Percentiles rank a stretch among this genome's conserved stretches.
phyloP scores from a whole-genome alignment of 73 alveolate genomes.

The Tetrahymena malaccensis region DNA sequence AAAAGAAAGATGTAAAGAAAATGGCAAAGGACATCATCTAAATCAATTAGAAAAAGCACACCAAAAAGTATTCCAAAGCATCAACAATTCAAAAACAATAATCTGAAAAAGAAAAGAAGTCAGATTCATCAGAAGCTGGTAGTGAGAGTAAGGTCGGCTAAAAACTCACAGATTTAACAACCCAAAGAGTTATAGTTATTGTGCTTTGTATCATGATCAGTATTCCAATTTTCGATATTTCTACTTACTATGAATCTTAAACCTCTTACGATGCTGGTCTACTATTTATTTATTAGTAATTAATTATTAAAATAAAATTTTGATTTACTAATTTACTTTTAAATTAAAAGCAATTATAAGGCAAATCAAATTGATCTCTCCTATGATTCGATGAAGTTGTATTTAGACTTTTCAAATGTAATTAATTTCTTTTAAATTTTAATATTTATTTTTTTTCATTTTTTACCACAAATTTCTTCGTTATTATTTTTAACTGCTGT shows the following conservation, averaged over 20 bases:
- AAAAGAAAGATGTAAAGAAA: not conserved
- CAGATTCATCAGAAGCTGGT: not conserved
- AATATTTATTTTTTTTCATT: no score
- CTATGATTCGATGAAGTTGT: not conserved
- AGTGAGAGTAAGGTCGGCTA: slow-evolving; percentile 86
- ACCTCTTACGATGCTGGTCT: slow-evolving; percentile 39
- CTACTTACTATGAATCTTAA: slow-evolving; percentile 39
- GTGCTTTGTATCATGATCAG: slow-evolving; percentile 74
- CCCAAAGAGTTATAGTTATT: slow-evolving; percentile 81
- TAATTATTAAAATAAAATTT: no score
- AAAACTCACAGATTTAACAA: slow-evolving; percentile 76
- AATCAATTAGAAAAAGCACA: not conserved
- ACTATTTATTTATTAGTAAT: not conserved
- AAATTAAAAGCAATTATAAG: not conserved
- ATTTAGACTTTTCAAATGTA: not conserved
- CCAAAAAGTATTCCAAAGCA: not conserved
- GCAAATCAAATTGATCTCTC: not conserved
- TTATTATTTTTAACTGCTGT: no score
- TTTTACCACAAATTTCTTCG: no score
- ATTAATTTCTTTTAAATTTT: no score
- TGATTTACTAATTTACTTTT: no score
- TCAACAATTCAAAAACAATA: not conserved
- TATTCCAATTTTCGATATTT: slow-evolving; percentile 57
- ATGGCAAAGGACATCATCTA: not conserved
- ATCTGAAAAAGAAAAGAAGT: not conserved